Evolutionary conservation across 306 rosid species (phyloP).

Genomic region (Abrus pulchellus): DNA sequence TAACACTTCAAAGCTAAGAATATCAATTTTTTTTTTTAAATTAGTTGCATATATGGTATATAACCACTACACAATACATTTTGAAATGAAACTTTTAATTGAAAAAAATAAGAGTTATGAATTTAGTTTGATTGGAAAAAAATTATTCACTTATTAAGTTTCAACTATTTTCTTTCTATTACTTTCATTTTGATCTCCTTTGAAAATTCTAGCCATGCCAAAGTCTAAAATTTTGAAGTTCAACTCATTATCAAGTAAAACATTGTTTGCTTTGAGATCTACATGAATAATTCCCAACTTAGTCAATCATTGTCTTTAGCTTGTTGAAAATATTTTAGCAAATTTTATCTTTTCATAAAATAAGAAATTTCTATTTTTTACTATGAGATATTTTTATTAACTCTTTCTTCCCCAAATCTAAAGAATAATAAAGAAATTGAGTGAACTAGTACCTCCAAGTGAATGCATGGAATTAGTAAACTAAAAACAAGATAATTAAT

Average conservation of each 20-base stretch:
- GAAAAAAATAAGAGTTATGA: neutral
- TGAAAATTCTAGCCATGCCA: slow-evolving; percentile 72
- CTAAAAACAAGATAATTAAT: neutral
- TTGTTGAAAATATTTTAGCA: slow-evolving; percentile 43
- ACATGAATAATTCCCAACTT: slow-evolving; percentile 68
- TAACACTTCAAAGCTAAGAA: slow-evolving; percentile 60
- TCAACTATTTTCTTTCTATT: slow-evolving; percentile 73
- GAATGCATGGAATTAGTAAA: slow-evolving; percentile 16
- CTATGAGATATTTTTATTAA: neutral
- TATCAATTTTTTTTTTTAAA: slow-evolving; percentile 65
- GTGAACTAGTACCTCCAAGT: slow-evolving; percentile 12
- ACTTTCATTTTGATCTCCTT: slow-evolving; percentile 68
- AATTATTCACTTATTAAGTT: slow-evolving; percentile 62
- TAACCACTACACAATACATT: slow-evolving; percentile 56
- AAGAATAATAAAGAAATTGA: slow-evolving; percentile 1
- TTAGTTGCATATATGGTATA: slow-evolving; percentile 67
- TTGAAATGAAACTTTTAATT: slow-evolving; percentile 23
- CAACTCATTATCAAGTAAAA: slow-evolving; percentile 67
- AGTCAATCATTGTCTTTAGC: slow-evolving; percentile 56
- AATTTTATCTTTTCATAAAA: slow-evolving; percentile 16
- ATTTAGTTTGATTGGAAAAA: slow-evolving; percentile 6
- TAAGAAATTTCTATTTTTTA: neutral
- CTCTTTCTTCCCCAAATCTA: neutral
- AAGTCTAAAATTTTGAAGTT: slow-evolving; percentile 77
- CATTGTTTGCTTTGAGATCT: slow-evolving; percentile 74